Evolutionary conservation across 2,329 filamentous ascomycete species (phyloP).

Genomic region (Aspergillus sp.): DNA sequence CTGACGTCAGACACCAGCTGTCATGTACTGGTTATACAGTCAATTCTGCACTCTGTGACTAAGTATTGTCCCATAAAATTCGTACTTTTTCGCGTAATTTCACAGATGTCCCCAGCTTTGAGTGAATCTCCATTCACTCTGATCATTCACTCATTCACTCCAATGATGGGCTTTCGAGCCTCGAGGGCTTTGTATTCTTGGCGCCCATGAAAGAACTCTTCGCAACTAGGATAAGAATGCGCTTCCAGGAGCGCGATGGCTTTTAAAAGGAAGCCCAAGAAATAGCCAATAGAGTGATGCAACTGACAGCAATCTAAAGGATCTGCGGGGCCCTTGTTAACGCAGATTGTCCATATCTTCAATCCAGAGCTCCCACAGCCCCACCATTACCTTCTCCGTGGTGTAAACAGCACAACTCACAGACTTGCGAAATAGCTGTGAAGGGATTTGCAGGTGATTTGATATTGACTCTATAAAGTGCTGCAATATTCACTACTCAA

Average conservation of each 20-base stretch:
- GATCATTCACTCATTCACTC: neutral
- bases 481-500: neutral
- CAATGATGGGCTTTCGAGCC: neutral
- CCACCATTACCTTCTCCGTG: neutral
- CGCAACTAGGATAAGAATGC: neutral
- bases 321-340: neutral
- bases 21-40: neutral
- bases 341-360: neutral
- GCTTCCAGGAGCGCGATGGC: neutral
- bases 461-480: neutral
- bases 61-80: neutral
- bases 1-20: conserved; percentile 8
- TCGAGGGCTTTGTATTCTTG: neutral
- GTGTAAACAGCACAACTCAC: neutral
- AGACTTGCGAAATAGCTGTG: neutral
- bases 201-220: neutral
- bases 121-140: neutral
- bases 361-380: neutral
- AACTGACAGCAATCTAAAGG: neutral
- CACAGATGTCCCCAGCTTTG: neutral
- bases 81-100: neutral
- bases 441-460: neutral
- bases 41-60: neutral
- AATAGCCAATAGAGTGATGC: neutral
- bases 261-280: neutral